Conservation (phyloP, 2,329 filamentous ascomycete species). For the Thermochaetoides dissita region DNA sequence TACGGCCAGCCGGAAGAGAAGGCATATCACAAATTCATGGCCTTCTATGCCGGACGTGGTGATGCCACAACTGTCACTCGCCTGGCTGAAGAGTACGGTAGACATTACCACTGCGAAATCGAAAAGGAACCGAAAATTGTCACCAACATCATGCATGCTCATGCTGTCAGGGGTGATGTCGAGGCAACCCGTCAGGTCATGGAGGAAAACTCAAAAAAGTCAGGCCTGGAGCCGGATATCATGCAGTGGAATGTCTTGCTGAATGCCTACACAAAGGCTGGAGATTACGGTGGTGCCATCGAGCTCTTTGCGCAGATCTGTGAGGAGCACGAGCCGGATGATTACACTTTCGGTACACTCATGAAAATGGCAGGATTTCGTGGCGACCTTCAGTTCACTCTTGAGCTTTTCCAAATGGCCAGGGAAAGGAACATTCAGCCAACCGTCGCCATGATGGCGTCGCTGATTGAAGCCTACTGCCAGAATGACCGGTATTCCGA, state of each 20-base stretch:
- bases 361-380: constrained; percentile 57
- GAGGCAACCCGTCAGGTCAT: constrained; percentile 47
- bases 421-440: constrained; percentile 36
- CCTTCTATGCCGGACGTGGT: constrained; percentile 33
- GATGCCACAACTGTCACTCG: constrained; percentile 31
- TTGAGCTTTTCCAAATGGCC: constrained; percentile 51
- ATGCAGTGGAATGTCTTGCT: constrained; percentile 66
- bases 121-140: constrained; percentile 25
- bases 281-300: constrained; percentile 54
- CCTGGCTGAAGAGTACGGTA: constrained; percentile 31
- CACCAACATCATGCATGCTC: constrained; percentile 52
- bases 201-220: constrained; percentile 40
- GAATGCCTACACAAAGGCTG: constrained; percentile 50
- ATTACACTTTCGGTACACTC: constrained; percentile 55
- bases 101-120: constrained; percentile 16
- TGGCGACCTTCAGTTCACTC: constrained; percentile 59
- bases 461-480: constrained; percentile 55
- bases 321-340: constrained; percentile 37
- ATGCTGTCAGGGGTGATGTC: constrained; percentile 55
- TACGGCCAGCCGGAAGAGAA: constrained; percentile 27
- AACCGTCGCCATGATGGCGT: constrained; percentile 44
- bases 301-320: constrained; percentile 48
- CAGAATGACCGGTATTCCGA: constrained; percentile 37
- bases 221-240: constrained; percentile 38
- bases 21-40: constrained; percentile 35